Conservation (phyloP, 306 rosid species). For the Lupinus albus region DNA sequence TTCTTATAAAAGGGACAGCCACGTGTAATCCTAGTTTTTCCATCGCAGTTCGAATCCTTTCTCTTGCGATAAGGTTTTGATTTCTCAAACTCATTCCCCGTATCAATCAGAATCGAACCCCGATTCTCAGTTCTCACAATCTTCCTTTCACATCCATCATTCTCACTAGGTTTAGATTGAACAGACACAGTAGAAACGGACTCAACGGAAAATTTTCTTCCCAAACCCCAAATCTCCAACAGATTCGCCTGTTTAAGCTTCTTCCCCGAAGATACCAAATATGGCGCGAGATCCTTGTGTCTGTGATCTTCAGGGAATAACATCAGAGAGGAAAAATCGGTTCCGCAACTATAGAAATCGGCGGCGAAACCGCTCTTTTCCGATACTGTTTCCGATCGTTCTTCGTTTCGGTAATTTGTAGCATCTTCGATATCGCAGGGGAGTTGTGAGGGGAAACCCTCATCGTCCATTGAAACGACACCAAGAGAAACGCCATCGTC, state of each 20-base stretch:
- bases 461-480: constrained; percentile 45
- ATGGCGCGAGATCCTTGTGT: background rate
- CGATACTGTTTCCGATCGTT: constrained; percentile 1
- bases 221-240: constrained; percentile 58
- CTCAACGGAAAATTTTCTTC: constrained; percentile 12
- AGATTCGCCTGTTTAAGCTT: constrained; percentile 51
- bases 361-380: constrained; percentile 41
- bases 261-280: constrained; percentile 39
- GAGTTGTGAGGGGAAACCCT: constrained; percentile 54
- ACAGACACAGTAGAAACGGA: constrained; percentile 8
- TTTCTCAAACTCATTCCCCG: constrained; percentile 28
- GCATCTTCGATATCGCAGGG: constrained; percentile 20
- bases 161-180: constrained; percentile 25
- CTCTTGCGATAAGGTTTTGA: constrained; percentile 38
- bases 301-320: constrained; percentile 16
- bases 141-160: constrained; percentile 40
- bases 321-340: constrained; percentile 49
- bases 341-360: constrained; percentile 53
- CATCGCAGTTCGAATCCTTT: constrained; percentile 26
- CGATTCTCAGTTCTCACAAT: constrained; percentile 33
- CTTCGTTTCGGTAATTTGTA: background rate
- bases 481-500: constrained; percentile 16
- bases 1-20: constrained; percentile 60
- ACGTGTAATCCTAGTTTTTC: constrained; percentile 37
- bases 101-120: constrained; percentile 42